A percentile compares a stretch with the other conserved stretches of the same genome.
Conservation (phyloP, 164 flowering plant genomes). For the Euptelea pleiosperma region DNA sequence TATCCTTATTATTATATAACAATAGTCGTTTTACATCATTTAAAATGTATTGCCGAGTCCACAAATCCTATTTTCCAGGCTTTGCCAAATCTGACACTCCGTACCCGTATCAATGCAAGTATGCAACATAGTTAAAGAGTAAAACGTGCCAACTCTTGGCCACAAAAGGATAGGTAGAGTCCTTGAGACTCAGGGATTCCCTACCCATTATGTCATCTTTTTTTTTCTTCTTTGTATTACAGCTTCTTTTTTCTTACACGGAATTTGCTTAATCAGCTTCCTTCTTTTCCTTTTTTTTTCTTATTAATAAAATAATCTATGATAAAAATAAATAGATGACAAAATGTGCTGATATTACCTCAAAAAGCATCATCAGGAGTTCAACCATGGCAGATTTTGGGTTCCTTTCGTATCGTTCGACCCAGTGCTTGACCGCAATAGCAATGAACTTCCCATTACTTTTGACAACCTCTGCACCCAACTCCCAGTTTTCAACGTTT, state of each 20-base stretch:
- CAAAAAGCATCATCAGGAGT: constrained; percentile 79
- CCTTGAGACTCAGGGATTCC: neutral
- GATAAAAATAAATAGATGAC: neutral
- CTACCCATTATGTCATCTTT: neutral
- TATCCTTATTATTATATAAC: too few species aligned
- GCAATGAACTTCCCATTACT: constrained; percentile 68
- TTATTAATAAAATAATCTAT: neutral
- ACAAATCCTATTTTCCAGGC: too few species aligned
- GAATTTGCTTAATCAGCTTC: neutral
- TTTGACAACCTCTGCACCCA: constrained; percentile 64
- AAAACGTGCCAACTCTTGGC: neutral
- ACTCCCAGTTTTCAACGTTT: neutral
- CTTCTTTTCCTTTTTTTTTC: neutral
- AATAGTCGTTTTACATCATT: too few species aligned
- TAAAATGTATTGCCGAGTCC: too few species aligned
- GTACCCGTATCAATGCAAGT: too few species aligned
- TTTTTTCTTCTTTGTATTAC: neutral
- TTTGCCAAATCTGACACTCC: too few species aligned
- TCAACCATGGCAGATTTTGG: constrained; percentile 77
- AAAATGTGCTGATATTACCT: constrained; percentile 40
- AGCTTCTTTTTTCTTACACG: neutral
- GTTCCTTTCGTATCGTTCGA: constrained; percentile 72
- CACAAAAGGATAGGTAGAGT: neutral
- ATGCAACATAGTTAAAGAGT: neutral
- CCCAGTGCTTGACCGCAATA: constrained; percentile 73